These are phyloP conservation scores for Boletus subcaerulescens DNA, from an alignment of 768 basidiomycete genomes.

Conservation along the genomic window DNA sequence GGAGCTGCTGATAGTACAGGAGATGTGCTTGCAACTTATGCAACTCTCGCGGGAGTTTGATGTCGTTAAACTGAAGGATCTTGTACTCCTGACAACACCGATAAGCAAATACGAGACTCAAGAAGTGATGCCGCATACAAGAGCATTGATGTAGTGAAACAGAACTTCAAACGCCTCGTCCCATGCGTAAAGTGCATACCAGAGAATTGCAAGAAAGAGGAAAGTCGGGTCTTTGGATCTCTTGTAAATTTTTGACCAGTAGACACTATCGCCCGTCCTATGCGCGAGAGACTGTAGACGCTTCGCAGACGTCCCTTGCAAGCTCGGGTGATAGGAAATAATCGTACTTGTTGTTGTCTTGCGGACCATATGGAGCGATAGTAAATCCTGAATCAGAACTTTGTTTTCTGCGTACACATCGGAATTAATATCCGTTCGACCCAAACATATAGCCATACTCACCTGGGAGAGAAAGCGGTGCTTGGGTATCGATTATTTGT, in stretches of 20 bases:
- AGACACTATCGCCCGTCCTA: slow-evolving; percentile 31
- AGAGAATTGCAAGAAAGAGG: slow-evolving; percentile 41
- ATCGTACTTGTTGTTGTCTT: slow-evolving; percentile 32
- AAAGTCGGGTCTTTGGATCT: slow-evolving; percentile 32
- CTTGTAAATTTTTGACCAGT: slow-evolving; percentile 33
- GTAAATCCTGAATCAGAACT: slow-evolving; percentile 31
- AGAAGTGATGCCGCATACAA: slow-evolving; percentile 34
- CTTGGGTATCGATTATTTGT: slow-evolving; percentile 31
- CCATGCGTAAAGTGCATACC: slow-evolving; percentile 63
- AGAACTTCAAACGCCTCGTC: slow-evolving; percentile 54
- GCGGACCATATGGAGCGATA: slow-evolving; percentile 40
- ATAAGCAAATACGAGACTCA: background rate
- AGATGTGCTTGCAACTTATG: slow-evolving; percentile 55
- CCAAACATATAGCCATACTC: background rate
- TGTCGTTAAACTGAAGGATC: slow-evolving; percentile 40
- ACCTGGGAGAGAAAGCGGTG: slow-evolving; percentile 26
- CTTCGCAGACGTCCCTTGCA: slow-evolving; percentile 23
- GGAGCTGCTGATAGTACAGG: slow-evolving; percentile 50
- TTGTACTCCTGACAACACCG: slow-evolving; percentile 38
- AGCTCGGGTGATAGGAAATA: slow-evolving; percentile 31
- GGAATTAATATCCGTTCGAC: background rate
- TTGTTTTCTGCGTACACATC: slow-evolving; percentile 9
- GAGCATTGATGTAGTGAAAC: slow-evolving; percentile 46
- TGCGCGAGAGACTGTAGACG: slow-evolving; percentile 26
- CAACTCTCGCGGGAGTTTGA: slow-evolving; percentile 50